Conservation (phyloP, 2,329 filamentous ascomycete genomes). For the Monosporascus sp. region DNA sequence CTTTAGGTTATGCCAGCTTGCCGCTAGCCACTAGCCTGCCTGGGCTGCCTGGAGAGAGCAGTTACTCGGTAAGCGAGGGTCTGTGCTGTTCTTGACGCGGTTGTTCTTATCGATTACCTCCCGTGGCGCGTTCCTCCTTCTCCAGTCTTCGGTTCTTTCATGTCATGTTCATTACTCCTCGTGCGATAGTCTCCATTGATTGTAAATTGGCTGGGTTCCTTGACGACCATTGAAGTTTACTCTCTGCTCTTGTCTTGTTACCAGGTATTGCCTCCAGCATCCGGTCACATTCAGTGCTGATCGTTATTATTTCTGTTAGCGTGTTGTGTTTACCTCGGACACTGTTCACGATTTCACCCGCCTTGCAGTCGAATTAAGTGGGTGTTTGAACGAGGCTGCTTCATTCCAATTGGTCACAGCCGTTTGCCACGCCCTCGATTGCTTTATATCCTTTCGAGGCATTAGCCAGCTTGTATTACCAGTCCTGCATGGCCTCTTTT, state of each 20-base stretch:
- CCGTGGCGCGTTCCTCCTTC: background rate
- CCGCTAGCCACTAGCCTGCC: too few relatives aligned
- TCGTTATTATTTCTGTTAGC: background rate
- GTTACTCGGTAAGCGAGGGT: background rate
- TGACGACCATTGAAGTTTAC: background rate
- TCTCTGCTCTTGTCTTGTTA: background rate
- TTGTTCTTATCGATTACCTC: background rate
- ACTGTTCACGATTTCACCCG: background rate
- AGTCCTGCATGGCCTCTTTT: slow-evolving; percentile 8
- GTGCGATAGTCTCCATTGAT: too few relatives aligned
- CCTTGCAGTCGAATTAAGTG: background rate
- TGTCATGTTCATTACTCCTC: background rate
- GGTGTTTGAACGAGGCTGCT: background rate
- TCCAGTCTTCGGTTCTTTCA: background rate
- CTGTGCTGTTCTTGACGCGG: background rate
- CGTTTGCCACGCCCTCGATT: background rate
- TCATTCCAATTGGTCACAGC: background rate
- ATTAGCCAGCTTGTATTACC: background rate
- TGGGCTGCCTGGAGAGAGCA: background rate
- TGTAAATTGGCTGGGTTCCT: background rate
- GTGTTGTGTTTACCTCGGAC: background rate
- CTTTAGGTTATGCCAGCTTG: too few relatives aligned
- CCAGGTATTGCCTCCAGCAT: background rate
- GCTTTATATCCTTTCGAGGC: background rate
- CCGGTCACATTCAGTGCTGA: background rate